Evolutionary conservation across 441 rosid species (phyloP).

Genomic region (Gossypium laxum): DNA sequence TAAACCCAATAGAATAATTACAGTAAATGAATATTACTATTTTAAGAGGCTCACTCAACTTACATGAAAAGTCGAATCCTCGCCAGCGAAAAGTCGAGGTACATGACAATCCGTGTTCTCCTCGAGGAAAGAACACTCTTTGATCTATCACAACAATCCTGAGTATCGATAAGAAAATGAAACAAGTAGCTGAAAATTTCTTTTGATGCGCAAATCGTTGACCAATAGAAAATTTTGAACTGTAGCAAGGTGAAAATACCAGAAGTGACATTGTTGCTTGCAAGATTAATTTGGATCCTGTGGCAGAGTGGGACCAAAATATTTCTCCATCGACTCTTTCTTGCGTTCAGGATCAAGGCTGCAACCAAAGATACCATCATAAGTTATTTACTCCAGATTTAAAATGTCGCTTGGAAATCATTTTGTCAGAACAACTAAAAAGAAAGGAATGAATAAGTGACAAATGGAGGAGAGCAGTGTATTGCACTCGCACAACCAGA

Average conservation of each 20-base stretch:
- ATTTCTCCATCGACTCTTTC: conserved; percentile 90
- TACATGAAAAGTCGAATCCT: neutral
- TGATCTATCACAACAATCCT: neutral
- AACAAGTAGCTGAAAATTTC: neutral
- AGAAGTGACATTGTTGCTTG: neutral
- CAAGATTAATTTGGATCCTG: conserved; percentile 23
- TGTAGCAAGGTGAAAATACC: neutral
- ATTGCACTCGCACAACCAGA: neutral
- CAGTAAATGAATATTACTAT: neutral
- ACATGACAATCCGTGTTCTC: neutral
- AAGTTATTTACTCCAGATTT: conserved; percentile 1
- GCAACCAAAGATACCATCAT: conserved; percentile 24
- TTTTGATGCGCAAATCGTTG: neutral
- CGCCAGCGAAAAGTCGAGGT: neutral
- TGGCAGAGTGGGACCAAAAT: conserved; percentile 57
- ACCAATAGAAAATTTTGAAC: neutral
- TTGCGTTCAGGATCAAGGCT: conserved; percentile 97
- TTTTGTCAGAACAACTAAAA: neutral
- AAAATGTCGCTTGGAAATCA: neutral
- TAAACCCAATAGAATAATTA: neutral
- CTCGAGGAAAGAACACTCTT: neutral
- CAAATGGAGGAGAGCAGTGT: neutral
- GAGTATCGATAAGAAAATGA: neutral
- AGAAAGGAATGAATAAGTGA: neutral
- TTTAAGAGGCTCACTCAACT: neutral